phyloP scores from a whole-genome alignment of 164 flowering plant species.

The Protea cynaroides region DNA sequence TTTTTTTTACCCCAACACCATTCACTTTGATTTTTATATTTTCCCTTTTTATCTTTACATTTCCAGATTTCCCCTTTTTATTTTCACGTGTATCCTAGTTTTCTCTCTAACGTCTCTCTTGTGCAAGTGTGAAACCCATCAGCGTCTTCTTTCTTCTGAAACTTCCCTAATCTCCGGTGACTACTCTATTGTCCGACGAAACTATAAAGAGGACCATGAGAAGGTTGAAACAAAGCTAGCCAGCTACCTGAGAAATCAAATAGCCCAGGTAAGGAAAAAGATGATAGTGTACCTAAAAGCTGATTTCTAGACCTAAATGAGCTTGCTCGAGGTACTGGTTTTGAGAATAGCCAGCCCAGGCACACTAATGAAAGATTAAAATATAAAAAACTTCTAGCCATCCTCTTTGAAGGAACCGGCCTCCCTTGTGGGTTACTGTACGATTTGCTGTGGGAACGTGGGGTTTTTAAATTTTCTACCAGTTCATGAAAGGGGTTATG shows the following conservation, averaged over 20 bases:
- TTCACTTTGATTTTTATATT: too few relatives aligned
- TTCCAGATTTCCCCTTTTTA: too few relatives aligned
- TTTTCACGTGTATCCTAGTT: too few relatives aligned
- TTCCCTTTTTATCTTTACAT: too few relatives aligned
- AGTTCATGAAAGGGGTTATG: slow-evolving; percentile 29
- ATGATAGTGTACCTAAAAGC: slow-evolving; percentile 39
- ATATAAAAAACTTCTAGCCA: slow-evolving; percentile 35
- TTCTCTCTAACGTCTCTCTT: too few relatives aligned
- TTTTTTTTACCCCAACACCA: too few relatives aligned
- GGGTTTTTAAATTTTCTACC: slow-evolving; percentile 28
- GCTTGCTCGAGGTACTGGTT: slow-evolving; percentile 86
- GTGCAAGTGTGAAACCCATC: too few relatives aligned
- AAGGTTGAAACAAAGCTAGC: slow-evolving; percentile 32
- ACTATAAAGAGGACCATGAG: slow-evolving; percentile 24
- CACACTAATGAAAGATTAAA: slow-evolving; percentile 50
- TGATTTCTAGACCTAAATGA: slow-evolving; percentile 89
- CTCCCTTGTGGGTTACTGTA: neutral
- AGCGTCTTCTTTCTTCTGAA: too few relatives aligned
- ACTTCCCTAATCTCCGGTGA: too few relatives aligned
- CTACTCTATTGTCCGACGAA: too few relatives aligned
- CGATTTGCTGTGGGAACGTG: neutral
- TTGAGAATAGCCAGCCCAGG: slow-evolving; percentile 81
- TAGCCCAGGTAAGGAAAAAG: slow-evolving; percentile 39
- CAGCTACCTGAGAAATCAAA: slow-evolving; percentile 33
- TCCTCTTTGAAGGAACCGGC: neutral